Conservation (phyloP, 495 filamentous ascomycete species). For the Aspergillus ostianus region DNA sequence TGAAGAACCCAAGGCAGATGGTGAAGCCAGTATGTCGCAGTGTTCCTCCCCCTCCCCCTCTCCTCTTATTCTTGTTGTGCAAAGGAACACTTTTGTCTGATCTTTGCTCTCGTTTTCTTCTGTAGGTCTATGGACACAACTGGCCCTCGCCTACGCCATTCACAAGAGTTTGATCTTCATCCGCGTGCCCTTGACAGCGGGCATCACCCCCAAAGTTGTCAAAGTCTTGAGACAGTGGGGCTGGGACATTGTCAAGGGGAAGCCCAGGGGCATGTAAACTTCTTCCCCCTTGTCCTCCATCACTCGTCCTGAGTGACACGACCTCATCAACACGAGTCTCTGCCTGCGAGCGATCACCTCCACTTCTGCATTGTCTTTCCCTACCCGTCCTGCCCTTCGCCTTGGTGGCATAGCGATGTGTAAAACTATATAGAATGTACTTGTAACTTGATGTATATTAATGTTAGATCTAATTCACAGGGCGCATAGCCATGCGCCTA, state of each 20-base stretch:
- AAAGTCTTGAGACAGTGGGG: conserved; percentile 83
- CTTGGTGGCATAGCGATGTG: conserved; percentile 29
- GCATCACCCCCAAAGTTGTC: conserved; percentile 87
- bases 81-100: conserved; percentile 3
- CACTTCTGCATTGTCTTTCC: neutral
- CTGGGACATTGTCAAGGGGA: conserved; percentile 67
- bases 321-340: neutral
- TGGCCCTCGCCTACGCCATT: conserved; percentile 92
- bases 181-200: conserved; percentile 83
- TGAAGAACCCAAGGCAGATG: conserved; percentile 21
- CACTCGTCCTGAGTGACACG: neutral
- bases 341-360: neutral
- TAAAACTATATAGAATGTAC: conserved; percentile 17
- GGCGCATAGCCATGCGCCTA: conserved; percentile 15
- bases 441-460: conserved; percentile 35
- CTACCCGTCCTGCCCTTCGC: conserved; percentile 1
- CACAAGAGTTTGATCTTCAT: conserved; percentile 99
- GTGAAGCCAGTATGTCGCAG: conserved; percentile 51
- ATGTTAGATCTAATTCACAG: conserved; percentile 34
- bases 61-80: conserved; percentile 5
- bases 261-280: conserved; percentile 41
- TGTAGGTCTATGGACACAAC: conserved; percentile 77
- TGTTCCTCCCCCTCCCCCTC: neutral
- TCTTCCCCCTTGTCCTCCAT: neutral
- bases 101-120: neutral